Base-by-base conservation (phyloP, 495 filamentous ascomycete genomes). In the Jackrogersella multiformis region DNA sequence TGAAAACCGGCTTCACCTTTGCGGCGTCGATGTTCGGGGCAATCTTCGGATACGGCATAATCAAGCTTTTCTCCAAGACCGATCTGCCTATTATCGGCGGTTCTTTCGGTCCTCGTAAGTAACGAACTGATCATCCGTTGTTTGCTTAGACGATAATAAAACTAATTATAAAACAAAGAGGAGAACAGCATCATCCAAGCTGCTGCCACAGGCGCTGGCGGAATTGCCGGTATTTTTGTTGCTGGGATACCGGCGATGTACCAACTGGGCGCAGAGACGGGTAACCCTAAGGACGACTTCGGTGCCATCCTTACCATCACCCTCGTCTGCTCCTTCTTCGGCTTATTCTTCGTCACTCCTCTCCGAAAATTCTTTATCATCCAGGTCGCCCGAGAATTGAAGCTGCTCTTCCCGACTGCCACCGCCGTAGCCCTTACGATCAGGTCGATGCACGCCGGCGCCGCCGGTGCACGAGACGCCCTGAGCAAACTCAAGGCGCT, bases 361-460 rank as follows among this genome's bases (percentile, higher is more conserved):
- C 79, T 90, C 36, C 85, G 88, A 42, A 88, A 88, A 64, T 90
- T 90, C 77, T 90, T 89, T 77, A 84, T 90, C 76, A 79, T 89
- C 65, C 84, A 89, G 64, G 84, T 89, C 18, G 86, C 83, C 20
- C 80, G 86, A 21, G 87, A 89, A 73, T 76, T 89, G 54, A 82
- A 79, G 53, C 79, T 90, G 46, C 80, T 89, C 61, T 89, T 90
- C 74, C 87, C 87, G n/a, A 83, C 84, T n/a, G 73, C 84, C 5
- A 86, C 86, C 12, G 88, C 88, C 12, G 86, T 87, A 15, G 88
- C 85, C 20, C 78, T 89, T 67, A 87, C 87, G 1, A 90, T 90
- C 59, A 82, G 85, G 41, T 82, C 81, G 45, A 88, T 90, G 87
- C 88, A 90, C 51, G 79, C 82, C 32, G 81, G 85, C 23, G 76